Evolutionary conservation across 108 stramenopile species (phyloP).

Genomic region (Cyclotella baltica): DNA sequence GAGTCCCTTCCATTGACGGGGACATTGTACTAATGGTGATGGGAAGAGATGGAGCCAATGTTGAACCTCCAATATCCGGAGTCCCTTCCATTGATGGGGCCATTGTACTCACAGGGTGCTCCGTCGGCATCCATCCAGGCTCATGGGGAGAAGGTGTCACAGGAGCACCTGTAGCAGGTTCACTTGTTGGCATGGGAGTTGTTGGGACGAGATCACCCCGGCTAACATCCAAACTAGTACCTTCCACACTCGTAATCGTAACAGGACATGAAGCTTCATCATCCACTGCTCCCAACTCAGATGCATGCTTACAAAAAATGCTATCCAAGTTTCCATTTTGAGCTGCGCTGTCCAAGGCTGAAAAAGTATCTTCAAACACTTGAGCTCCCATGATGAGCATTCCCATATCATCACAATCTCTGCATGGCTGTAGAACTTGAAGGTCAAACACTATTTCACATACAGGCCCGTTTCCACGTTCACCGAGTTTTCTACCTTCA

Average conservation of each 20-base stretch:
- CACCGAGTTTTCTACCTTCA: conserved; percentile 8
- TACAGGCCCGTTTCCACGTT: background rate
- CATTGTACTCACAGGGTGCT: no score
- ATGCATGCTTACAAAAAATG: conserved; percentile 41
- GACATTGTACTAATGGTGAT: no score
- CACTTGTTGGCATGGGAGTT: conserved; percentile 13
- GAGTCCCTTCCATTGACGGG: no score
- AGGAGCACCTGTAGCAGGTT: background rate
- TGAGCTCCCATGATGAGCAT: conserved; percentile 33
- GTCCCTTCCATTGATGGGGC: no score
- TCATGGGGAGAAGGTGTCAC: no score
- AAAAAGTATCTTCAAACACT: conserved; percentile 36
- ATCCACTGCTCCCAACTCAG: conserved; percentile 4
- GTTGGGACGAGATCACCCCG: conserved; percentile 4
- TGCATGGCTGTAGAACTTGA: conserved; percentile 26
- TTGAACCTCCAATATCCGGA: no score
- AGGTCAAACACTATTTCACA: conserved; percentile 33
- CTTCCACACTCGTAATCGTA: conserved; percentile 31
- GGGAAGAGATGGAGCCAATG: no score
- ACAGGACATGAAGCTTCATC: conserved; percentile 31
- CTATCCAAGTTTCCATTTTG: conserved; percentile 28
- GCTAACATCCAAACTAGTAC: conserved; percentile 33
- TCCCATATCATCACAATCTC: conserved; percentile 30
- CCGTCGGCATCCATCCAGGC: no score
- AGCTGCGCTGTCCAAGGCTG: conserved; percentile 25